Evolutionary conservation across 1,284 basidiomycete genomes (phyloP).

Genomic region (Schizophyllum amplum): DNA sequence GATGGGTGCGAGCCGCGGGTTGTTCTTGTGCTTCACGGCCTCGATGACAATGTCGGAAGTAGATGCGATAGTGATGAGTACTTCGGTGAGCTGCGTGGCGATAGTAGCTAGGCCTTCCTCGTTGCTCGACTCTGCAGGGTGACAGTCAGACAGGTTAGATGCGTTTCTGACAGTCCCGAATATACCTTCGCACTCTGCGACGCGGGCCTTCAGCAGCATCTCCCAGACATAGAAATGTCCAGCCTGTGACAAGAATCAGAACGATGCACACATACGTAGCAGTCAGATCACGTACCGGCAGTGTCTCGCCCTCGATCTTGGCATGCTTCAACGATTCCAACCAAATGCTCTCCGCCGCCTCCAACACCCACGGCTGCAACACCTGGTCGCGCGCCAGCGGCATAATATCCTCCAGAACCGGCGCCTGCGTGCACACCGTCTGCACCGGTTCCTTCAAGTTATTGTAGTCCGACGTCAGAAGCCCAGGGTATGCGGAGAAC

Average conservation of each 20-base stretch:
- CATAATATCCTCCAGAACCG: conserved; percentile 42
- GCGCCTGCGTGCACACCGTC: conserved; percentile 43
- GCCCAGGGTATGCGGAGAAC: conserved; percentile 49
- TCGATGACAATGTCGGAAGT: conserved; percentile 41
- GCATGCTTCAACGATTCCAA: conserved; percentile 36
- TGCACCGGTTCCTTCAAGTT: conserved; percentile 36
- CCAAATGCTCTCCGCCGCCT: conserved; percentile 49
- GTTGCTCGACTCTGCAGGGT: conserved; percentile 2
- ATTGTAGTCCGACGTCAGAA: conserved; percentile 51
- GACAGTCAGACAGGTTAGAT: not conserved
- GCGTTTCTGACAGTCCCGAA: not conserved
- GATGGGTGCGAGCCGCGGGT: conserved; percentile 16
- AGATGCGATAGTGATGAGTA: conserved; percentile 32
- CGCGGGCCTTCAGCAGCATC: not conserved
- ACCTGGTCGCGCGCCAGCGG: conserved; percentile 50
- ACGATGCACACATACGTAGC: not conserved
- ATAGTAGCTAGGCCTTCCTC: conserved; percentile 12
- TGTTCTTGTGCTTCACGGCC: conserved; percentile 40
- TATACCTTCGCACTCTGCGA: not conserved
- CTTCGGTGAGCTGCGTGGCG: conserved; percentile 18
- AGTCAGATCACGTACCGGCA: conserved; percentile 27
- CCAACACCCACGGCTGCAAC: conserved; percentile 42
- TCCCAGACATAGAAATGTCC: not conserved
- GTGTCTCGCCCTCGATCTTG: conserved; percentile 27
- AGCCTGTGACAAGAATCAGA: not conserved